Conservation (phyloP, 495 filamentous ascomycete species). For the Glonium stellatum region DNA sequence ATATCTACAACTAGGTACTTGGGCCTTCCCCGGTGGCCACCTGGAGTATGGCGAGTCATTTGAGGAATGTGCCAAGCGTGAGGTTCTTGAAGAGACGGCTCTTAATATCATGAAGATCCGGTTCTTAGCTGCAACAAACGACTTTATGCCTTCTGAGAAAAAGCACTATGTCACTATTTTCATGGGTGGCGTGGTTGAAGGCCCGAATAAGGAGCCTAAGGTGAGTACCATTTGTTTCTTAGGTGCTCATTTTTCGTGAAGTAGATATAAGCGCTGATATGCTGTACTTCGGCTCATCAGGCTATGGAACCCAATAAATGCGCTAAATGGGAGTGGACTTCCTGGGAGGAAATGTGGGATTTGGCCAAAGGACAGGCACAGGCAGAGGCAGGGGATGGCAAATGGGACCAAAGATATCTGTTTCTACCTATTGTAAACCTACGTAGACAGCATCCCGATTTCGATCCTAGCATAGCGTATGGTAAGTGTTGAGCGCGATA, state of each 20-base stretch:
- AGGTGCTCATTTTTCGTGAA: neutral
- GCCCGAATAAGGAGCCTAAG: slow-evolving; percentile 42
- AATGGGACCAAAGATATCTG: slow-evolving; percentile 35
- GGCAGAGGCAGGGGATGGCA: slow-evolving; percentile 22
- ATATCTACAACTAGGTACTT: slow-evolving; percentile 41
- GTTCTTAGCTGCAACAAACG: slow-evolving; percentile 53
- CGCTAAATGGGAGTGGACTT: slow-evolving; percentile 54
- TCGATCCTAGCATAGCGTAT: slow-evolving; percentile 4
- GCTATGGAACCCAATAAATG: slow-evolving; percentile 59
- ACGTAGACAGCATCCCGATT: slow-evolving; percentile 41
- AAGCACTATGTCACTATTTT: slow-evolving; percentile 66
- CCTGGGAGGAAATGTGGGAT: slow-evolving; percentile 42
- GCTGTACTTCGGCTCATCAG: slow-evolving; percentile 5
- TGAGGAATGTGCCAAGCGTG: slow-evolving; percentile 54
- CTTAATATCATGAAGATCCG: slow-evolving; percentile 43
- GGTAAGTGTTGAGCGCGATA: too few relatives aligned
- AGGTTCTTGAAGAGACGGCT: slow-evolving; percentile 61
- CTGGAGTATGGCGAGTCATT: slow-evolving; percentile 57
- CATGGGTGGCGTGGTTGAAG: slow-evolving; percentile 41
- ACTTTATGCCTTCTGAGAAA: slow-evolving; percentile 43
- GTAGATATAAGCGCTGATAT: neutral
- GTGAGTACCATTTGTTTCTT: slow-evolving; percentile 32
- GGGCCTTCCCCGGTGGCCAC: slow-evolving; percentile 62
- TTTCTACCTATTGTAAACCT: slow-evolving; percentile 54
- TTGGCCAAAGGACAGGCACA: slow-evolving; percentile 31